Evolutionary conservation across 768 basidiomycete species (phyloP), one percentile per base, ranked within the genome.

Genomic region (Gyrodon lividus): DNA sequence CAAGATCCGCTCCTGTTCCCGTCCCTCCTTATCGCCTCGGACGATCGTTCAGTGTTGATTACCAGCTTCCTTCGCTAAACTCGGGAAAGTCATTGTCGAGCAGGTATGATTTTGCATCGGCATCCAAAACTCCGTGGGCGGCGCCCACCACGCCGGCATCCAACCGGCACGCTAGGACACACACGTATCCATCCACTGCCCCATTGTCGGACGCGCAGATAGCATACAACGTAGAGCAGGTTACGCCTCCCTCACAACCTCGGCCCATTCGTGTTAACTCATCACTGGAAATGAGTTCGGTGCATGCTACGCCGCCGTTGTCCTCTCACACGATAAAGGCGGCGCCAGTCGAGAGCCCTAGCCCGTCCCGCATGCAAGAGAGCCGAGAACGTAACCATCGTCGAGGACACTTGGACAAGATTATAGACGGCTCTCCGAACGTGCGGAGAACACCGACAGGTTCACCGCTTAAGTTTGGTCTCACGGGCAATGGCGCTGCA

Each of bases 31-130:
- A 49, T 35, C 54, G 59, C 14, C 50, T 56, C 6, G 52, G 51
- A 12, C 61, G 59, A 16, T 61, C 69, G 65, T 65, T 60, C n/a
- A 74, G 61, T 13, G 59, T 60, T 22, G 63, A 67, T 57, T 39
- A 59, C 41, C 53, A 54, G 38, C 52, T 52, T 40, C 43, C 58
- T 16, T 48, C 58, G 20, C 58, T 67, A 17, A 34, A 28, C 43
- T 69, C 70, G 13, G 70, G 68, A 16, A 64, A 70, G 19, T 72
- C 81, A 2, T 69, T 81, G 42, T 72, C 80, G 1, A 67, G 78
- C 17, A 76, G 83, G 43, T 83, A 89, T 60, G 82, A 86, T 59
- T 79, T 85, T 44, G 68, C 72, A 2, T 65, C 73, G 9, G 81
- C 84, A 2, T 60, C 76, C 48, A 80, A 78, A 65, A 71, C 65